Evolutionary conservation across 495 filamentous ascomycete species (phyloP).

Genomic region (Schizothecium vesticola): DNA sequence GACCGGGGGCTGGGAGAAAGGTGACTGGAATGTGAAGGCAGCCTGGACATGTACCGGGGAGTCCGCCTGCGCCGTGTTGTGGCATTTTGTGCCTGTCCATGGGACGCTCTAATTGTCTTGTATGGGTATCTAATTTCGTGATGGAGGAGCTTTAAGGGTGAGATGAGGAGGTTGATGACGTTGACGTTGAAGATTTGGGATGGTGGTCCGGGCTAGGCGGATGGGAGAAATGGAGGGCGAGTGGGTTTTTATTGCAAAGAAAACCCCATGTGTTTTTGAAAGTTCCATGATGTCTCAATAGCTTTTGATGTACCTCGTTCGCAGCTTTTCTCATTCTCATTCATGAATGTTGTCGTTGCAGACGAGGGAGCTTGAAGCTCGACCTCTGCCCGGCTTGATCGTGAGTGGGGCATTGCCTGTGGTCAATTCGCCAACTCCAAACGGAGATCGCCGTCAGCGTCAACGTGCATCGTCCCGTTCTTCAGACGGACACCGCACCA

Average conservation of each 20-base stretch:
- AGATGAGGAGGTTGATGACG: background rate
- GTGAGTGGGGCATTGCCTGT: background rate
- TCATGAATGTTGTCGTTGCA: background rate
- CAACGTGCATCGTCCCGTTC: background rate
- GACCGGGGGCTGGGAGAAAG: background rate
- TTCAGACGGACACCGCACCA: background rate
- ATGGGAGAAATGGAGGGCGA: too few species aligned
- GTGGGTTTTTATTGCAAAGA: too few species aligned
- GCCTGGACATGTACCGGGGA: background rate
- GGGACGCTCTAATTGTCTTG: background rate
- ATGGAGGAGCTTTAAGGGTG: background rate
- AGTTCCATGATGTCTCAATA: too few species aligned
- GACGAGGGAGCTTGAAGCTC: background rate
- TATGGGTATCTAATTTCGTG: background rate
- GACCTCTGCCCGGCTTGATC: background rate
- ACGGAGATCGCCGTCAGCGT: background rate
- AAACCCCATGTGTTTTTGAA: too few species aligned
- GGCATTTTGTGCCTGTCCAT: background rate
- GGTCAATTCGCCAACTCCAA: background rate
- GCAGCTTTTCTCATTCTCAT: too few species aligned
- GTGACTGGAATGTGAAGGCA: background rate
- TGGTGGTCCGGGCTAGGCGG: too few species aligned
- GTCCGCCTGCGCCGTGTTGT: background rate
- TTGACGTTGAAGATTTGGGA: background rate
- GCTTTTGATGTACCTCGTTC: too few species aligned